Conservation (phyloP, 257 asterid genomes). For the Pogostemon cablin region DNA sequence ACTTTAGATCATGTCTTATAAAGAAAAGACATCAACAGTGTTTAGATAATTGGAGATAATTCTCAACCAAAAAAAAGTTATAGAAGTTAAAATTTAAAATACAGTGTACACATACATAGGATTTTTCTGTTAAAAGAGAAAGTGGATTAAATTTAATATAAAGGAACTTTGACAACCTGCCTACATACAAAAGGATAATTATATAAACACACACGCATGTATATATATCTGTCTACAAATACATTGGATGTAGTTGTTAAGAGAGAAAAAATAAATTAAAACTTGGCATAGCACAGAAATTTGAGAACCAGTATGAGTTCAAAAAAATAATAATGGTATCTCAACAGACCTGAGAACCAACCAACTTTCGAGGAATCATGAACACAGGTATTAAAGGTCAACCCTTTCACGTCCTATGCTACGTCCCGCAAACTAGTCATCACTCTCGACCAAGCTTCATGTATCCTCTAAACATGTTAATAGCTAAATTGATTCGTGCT, state of each 20-base stretch:
- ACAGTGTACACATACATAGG: neutral
- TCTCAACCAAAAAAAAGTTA: neutral
- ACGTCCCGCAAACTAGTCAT: neutral
- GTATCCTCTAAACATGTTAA: conserved; percentile 5
- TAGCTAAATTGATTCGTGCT: neutral
- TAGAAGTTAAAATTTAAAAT: neutral
- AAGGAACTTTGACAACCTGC: neutral
- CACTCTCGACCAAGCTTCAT: neutral
- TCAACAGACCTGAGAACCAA: conserved; percentile 4
- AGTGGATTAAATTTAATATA: conserved; percentile 2
- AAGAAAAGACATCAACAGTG: conserved; percentile 10
- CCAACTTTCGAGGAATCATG: neutral
- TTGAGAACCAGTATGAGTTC: neutral
- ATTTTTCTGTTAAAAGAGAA: neutral
- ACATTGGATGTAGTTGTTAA: no score
- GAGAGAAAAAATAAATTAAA: no score
- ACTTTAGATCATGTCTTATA: neutral
- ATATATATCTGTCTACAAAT: no score
- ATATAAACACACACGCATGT: neutral
- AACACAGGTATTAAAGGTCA: conserved; percentile 7
- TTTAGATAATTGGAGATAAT: conserved; percentile 1
- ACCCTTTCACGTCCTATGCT: conserved; percentile 1
- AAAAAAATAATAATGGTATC: conserved; percentile 11
- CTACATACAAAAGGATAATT: conserved; percentile 2
- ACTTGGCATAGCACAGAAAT: neutral